Conservation (phyloP, 805 yeast species). For the Candida xyloterini region DNA sequence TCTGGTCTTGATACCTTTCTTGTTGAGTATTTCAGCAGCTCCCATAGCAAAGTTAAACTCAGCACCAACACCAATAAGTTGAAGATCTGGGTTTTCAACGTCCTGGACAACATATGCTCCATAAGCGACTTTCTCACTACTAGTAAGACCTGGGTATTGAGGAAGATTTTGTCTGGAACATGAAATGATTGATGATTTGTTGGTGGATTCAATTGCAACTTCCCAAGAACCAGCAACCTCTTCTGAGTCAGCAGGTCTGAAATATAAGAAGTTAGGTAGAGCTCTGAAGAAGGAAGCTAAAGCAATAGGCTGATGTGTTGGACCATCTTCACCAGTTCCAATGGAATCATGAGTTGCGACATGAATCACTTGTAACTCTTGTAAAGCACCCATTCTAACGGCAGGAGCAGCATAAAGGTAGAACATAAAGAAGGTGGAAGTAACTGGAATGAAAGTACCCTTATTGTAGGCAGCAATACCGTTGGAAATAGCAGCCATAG, state of each 20-base stretch:
- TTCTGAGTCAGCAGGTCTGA: slow-evolving; percentile 93
- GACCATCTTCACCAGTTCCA: slow-evolving; percentile 92
- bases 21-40: slow-evolving; percentile 68
- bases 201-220: slow-evolving; percentile 54
- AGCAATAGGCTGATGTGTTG: slow-evolving; percentile 91
- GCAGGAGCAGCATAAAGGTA: slow-evolving; percentile 83
- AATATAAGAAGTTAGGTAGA: slow-evolving; percentile 71
- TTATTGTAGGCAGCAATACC: slow-evolving; percentile 94
- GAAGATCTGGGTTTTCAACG: slow-evolving; percentile 54
- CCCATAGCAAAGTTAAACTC: slow-evolving; percentile 83
- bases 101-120: slow-evolving; percentile 85
- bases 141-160: slow-evolving; percentile 84
- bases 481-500: slow-evolving; percentile 97
- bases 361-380: slow-evolving; percentile 79
- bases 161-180: slow-evolving; percentile 84
- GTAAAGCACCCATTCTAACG: slow-evolving; percentile 76
- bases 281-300: slow-evolving; percentile 78
- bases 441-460: slow-evolving; percentile 67
- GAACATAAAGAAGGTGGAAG: slow-evolving; percentile 73
- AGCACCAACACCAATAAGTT: slow-evolving; percentile 87
- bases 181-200: slow-evolving; percentile 71
- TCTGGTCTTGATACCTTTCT: slow-evolving; percentile 65
- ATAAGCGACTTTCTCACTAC: slow-evolving; percentile 77
- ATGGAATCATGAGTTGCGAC: slow-evolving; percentile 89
- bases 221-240: slow-evolving; percentile 80